phyloP scores from a whole-genome alignment of 1,284 basidiomycete species.

The Ustilago curta region DNA sequence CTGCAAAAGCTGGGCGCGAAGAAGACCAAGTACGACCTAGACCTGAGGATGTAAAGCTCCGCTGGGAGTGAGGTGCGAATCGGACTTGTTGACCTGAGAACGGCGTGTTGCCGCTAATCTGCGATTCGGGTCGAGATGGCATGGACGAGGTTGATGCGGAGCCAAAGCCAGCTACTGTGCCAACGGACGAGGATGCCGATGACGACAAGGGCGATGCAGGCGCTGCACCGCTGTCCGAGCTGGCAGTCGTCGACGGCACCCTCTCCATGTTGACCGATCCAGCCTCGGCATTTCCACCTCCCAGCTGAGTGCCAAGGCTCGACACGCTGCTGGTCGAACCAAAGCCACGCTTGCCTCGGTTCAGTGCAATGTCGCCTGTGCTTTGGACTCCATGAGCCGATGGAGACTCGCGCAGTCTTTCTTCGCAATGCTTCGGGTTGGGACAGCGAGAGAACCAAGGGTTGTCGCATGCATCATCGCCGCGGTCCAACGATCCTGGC shows the following conservation, averaged over 20 bases:
- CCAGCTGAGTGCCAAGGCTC: conserved; percentile 39
- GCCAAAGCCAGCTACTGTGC: conserved; percentile 22
- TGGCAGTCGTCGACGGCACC: conserved; percentile 24
- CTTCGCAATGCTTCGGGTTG: conserved; percentile 51
- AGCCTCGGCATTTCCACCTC: conserved; percentile 23
- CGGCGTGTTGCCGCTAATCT: conserved; percentile 8
- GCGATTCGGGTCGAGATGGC: conserved; percentile 23
- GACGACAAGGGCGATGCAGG: conserved; percentile 36
- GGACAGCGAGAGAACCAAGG: conserved; percentile 62
- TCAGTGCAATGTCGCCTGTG: conserved; percentile 27
- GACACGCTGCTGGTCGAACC: conserved; percentile 45
- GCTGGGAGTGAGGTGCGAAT: conserved; percentile 19
- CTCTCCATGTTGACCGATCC: conserved; percentile 31
- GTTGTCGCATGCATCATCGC: conserved; percentile 55
- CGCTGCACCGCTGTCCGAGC: conserved; percentile 35
- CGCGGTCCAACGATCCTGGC: conserved; percentile 52
- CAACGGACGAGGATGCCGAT: conserved; percentile 30
- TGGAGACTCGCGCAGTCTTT: conserved; percentile 18
- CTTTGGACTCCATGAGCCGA: conserved; percentile 13
- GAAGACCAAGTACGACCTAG: conserved; percentile 29
- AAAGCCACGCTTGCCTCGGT: conserved; percentile 33
- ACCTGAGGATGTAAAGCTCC: conserved; percentile 20
- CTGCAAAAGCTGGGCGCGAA: conserved; percentile 9
- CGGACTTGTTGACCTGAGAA: conserved; percentile 28
- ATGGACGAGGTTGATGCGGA: conserved; percentile 17